A percentile compares a stretch with the other conserved stretches of the same genome.
Evolutionary conservation across 2,329 filamentous ascomycete species (phyloP).

Genomic region (Peltaster fructicola): DNA sequence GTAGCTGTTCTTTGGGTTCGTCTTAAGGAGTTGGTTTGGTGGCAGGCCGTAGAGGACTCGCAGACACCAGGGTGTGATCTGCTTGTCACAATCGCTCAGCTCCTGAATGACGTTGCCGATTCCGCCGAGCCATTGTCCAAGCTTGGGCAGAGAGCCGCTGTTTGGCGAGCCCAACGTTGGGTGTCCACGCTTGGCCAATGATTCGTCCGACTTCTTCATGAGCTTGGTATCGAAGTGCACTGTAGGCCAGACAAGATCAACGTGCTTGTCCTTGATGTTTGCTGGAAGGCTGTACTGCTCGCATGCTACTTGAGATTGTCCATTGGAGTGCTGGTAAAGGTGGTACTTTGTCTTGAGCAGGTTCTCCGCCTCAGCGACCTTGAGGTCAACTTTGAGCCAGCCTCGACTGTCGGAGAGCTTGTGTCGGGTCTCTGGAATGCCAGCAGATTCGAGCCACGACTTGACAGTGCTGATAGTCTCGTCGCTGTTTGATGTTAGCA

Average conservation of each 20-base stretch:
- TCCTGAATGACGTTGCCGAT: constrained; percentile 13
- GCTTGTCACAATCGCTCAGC: constrained; percentile 30
- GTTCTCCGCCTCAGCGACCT: constrained; percentile 34
- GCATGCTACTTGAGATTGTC: constrained; percentile 20
- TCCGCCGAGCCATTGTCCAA: constrained; percentile 7
- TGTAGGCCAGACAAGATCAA: constrained; percentile 23
- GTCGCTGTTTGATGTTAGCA: constrained; percentile 5
- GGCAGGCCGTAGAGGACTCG: constrained; percentile 21
- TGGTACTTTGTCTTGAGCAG: constrained; percentile 38
- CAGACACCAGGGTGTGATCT: constrained; percentile 40
- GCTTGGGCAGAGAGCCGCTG: constrained; percentile 17
- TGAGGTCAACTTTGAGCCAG: constrained; percentile 39
- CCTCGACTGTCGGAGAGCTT: constrained; percentile 33
- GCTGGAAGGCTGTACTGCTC: constrained; percentile 22
- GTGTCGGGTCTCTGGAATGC: constrained; percentile 32
- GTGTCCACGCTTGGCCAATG: too few relatives aligned
- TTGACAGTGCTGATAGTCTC: constrained; percentile 34
- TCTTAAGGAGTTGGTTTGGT: constrained; percentile 17
- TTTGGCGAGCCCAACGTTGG: constrained; percentile 13
- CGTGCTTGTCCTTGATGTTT: constrained; percentile 12
- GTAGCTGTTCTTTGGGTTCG: constrained; percentile 29
- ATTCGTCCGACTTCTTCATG: too few relatives aligned
- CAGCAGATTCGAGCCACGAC: constrained; percentile 36
- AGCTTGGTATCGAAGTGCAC: constrained; percentile 24
- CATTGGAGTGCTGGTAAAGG: constrained; percentile 27